Conservation (phyloP, 768 basidiomycete genomes). For the Phanerodontia chrysosporium region DNA sequence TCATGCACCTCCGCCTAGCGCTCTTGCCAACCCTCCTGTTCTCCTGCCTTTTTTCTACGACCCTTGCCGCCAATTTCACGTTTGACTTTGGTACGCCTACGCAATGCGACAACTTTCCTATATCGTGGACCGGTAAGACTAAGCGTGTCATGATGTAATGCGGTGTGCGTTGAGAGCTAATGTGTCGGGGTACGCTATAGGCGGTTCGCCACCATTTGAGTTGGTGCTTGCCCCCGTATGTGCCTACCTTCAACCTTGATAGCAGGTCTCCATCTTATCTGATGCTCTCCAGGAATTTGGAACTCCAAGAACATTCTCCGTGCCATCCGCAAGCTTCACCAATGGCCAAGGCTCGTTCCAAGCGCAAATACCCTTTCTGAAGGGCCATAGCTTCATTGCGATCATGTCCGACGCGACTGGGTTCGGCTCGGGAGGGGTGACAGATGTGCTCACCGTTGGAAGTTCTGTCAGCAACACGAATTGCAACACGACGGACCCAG, state of each 20-base stretch:
- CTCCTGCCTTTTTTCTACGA: slow-evolving; percentile 15
- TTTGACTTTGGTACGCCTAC: slow-evolving; percentile 51
- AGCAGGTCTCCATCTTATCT: slow-evolving; percentile 2
- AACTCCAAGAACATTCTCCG: slow-evolving; percentile 46
- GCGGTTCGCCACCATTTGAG: slow-evolving; percentile 52
- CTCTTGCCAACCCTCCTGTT: slow-evolving; percentile 19
- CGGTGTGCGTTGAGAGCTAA: not conserved
- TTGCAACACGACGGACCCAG: slow-evolving; percentile 49
- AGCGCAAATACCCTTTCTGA: slow-evolving; percentile 38
- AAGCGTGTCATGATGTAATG: not conserved
- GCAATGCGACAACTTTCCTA: slow-evolving; percentile 55
- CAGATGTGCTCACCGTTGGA: slow-evolving; percentile 45
- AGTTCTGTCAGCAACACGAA: slow-evolving; percentile 33
- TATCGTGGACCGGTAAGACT: slow-evolving; percentile 60
- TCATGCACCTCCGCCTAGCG: slow-evolving; percentile 17
- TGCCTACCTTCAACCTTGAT: slow-evolving; percentile 9
- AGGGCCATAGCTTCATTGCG: slow-evolving; percentile 41
- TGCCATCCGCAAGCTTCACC: slow-evolving; percentile 51
- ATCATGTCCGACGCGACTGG: slow-evolving; percentile 73
- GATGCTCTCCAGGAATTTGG: slow-evolving; percentile 42
- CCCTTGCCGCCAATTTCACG: slow-evolving; percentile 32
- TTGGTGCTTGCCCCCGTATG: slow-evolving; percentile 49
- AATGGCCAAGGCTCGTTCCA: slow-evolving; percentile 52
- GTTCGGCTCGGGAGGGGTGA: slow-evolving; percentile 62
- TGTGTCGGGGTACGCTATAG: slow-evolving; percentile 27